Evolutionary conservation across 2,329 filamentous ascomycete genomes (phyloP).

Genomic region (Alternaria ethzedia): DNA sequence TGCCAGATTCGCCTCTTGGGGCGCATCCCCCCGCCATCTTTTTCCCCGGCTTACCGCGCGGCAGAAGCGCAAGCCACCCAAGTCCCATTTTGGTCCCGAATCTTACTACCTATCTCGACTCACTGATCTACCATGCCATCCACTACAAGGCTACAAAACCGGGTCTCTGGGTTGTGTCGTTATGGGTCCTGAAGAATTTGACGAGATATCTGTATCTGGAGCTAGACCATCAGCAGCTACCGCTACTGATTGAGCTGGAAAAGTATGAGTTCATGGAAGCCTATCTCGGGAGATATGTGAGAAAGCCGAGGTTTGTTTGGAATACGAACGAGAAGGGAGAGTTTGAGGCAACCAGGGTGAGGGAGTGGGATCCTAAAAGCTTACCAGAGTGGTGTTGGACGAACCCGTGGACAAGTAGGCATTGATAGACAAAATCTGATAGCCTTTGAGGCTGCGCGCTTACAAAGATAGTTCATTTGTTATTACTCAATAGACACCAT

Average conservation of each 20-base stretch:
- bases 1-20: background rate
- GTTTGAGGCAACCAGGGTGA: background rate
- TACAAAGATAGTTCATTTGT: background rate
- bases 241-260: background rate
- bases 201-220: conserved; percentile 6
- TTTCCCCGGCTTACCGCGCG: background rate
- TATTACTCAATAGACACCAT: background rate
- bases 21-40: background rate
- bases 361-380: background rate
- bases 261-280: conserved; percentile 2
- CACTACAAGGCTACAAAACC: background rate
- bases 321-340: background rate
- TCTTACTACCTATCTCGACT: background rate
- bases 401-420: background rate
- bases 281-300: background rate
- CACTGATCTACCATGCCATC: background rate
- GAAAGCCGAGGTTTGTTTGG: background rate
- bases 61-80: background rate
- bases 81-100: background rate
- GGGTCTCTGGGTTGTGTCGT: background rate
- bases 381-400: conserved; percentile 1
- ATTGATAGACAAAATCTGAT: background rate
- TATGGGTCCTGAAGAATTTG: background rate
- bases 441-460: background rate
- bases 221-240: background rate